Evolutionary conservation across 2,329 filamentous ascomycete species (phyloP).

Genomic region (Didymella pinodella): DNA sequence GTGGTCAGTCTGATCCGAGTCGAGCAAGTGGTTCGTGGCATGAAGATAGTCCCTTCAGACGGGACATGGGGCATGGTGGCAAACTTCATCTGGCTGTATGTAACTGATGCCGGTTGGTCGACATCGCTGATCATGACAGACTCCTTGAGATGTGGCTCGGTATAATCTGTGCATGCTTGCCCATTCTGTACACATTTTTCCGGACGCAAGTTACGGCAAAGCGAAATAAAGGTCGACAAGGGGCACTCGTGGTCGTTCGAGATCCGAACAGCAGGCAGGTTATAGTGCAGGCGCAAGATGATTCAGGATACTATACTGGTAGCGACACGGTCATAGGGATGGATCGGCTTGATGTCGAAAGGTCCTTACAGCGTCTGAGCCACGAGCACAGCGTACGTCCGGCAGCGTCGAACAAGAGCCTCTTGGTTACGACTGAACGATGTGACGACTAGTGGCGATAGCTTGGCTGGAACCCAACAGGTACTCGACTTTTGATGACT

Average conservation of each 20-base stretch:
- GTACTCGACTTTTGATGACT: background rate
- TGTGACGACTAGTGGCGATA: constrained; percentile 14
- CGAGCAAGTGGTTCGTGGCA: constrained; percentile 17
- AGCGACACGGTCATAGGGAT: background rate
- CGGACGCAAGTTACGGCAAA: constrained; percentile 2
- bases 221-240: background rate
- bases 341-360: constrained; percentile 8
- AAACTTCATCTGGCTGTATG: constrained; percentile 31
- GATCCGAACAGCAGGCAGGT: constrained; percentile 19
- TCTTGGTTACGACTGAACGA: constrained; percentile 13
- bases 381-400: constrained; percentile 7
- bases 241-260: constrained; percentile 1
- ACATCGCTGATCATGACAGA: constrained; percentile 11
- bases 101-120: background rate
- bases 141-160: constrained; percentile 30
- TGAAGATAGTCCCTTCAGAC: constrained; percentile 19
- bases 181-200: constrained; percentile 23
- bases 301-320: constrained; percentile 18
- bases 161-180: constrained; percentile 28
- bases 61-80: constrained; percentile 27
- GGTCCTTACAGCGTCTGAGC: background rate
- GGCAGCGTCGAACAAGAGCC: constrained; percentile 22
- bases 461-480: background rate
- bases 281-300: background rate
- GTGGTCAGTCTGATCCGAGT: constrained; percentile 29